Conservation (phyloP, 2,329 filamentous ascomycete genomes). For the Trichophyton equinum region DNA sequence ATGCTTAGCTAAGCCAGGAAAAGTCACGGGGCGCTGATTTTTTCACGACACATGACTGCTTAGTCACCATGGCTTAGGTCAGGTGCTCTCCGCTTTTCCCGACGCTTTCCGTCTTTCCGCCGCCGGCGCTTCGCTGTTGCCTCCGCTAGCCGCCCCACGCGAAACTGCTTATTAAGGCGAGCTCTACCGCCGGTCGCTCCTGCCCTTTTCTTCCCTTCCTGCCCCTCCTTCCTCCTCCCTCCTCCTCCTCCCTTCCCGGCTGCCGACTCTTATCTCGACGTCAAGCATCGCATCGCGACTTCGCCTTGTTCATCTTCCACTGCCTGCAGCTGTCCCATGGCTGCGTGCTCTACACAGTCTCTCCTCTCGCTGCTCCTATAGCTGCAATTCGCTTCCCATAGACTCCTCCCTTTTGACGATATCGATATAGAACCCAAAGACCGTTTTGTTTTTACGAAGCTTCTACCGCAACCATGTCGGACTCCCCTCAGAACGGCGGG, state of each 20-base stretch:
- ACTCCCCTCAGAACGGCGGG: not conserved
- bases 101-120: not conserved
- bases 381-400: not conserved
- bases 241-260: not conserved
- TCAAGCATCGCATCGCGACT: not conserved
- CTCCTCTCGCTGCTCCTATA: not conserved
- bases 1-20: not conserved
- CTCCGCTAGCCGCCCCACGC: slow-evolving; percentile 3
- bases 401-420: too few species aligned
- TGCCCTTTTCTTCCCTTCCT: not conserved
- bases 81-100: not conserved
- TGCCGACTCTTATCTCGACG: not conserved
- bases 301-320: not conserved
- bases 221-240: not conserved
- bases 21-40: not conserved
- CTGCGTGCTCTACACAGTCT: not conserved
- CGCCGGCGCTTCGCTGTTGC: not conserved
- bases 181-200: not conserved
- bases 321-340: not conserved
- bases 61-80: not conserved
- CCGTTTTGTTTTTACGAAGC: not conserved
- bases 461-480: not conserved
- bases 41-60: not conserved
- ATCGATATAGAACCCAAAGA: not conserved
- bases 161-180: slow-evolving; percentile 1